Percentiles rank a stretch among this genome's conserved stretches.
phyloP scores from a whole-genome alignment of 768 basidiomycete genomes.

The Calocybe indica region DNA sequence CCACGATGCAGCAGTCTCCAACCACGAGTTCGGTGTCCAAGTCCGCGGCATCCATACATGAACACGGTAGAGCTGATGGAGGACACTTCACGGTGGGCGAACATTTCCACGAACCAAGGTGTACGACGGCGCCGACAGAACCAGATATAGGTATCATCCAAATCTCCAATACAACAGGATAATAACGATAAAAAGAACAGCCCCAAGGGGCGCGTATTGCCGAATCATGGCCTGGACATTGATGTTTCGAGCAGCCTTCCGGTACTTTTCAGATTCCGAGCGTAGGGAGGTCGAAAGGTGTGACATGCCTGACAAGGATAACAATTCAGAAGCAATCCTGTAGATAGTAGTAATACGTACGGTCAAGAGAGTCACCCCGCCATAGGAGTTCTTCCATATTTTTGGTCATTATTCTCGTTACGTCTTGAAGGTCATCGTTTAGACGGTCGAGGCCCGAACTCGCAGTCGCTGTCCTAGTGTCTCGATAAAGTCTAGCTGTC shows the following conservation, averaged over 20 bases:
- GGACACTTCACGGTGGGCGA: too few relatives aligned
- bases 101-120: conserved; percentile 6
- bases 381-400: conserved; percentile 99
- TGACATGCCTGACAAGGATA: conserved; percentile 72
- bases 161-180: conserved; percentile 79
- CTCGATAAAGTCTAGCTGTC: conserved; percentile 91
- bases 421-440: conserved; percentile 96
- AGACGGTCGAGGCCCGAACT: conserved; percentile 75
- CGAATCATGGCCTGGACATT: conserved; percentile 91
- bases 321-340: too few relatives aligned
- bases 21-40: too few relatives aligned
- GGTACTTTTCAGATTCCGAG: conserved; percentile 96
- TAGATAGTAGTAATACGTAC: conserved; percentile 40
- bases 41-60: too few relatives aligned
- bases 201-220: conserved; percentile 92
- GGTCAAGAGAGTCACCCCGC: conserved; percentile 95
- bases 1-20: too few relatives aligned
- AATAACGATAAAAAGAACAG: conserved; percentile 72
- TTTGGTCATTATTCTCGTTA: conserved; percentile 99
- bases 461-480: conserved; percentile 81
- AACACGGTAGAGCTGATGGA: too few relatives aligned
- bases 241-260: conserved; percentile 91
- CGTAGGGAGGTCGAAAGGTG: conserved; percentile 91
- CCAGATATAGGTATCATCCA: conserved; percentile 31
- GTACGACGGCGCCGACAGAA: conserved; percentile 16